Conservation (phyloP, 1,284 basidiomycete species). For the Malassezia sp. region DNA sequence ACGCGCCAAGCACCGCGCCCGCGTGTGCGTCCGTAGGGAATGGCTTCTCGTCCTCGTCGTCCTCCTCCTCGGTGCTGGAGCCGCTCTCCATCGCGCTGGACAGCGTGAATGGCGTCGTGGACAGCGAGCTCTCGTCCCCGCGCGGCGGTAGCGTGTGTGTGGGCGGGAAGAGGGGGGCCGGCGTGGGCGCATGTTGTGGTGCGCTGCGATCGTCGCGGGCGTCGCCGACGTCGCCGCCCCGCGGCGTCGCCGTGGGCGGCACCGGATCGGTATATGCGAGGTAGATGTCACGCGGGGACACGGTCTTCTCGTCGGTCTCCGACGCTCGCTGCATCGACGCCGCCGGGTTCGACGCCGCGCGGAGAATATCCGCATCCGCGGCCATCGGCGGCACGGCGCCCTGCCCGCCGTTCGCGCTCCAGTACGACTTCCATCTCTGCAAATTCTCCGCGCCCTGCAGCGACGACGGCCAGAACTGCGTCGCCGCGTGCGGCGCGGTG, state of each 20-base stretch:
- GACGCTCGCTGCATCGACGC: neutral
- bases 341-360: neutral
- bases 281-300: slow-evolving; percentile 11
- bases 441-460: neutral
- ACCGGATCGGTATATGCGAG: slow-evolving; percentile 6
- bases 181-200: neutral
- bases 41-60: slow-evolving; percentile 17
- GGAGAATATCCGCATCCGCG: slow-evolving; percentile 5
- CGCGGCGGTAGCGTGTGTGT: neutral
- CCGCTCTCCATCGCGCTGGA: slow-evolving; percentile 14
- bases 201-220: neutral
- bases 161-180: neutral
- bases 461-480: no score
- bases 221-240: slow-evolving; percentile 1
- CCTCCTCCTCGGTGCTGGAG: slow-evolving; percentile 16
- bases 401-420: slow-evolving; percentile 2
- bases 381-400: neutral
- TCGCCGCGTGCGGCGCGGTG: no score
- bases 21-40: neutral
- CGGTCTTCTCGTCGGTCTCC: slow-evolving; percentile 3
- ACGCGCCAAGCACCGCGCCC: neutral
- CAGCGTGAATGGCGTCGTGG: neutral
- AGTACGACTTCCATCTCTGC: slow-evolving; percentile 3
- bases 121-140: neutral
- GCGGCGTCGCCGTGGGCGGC: no score